Base-by-base conservation (phyloP, 306 rosid species). In the Vicia faba region DNA sequence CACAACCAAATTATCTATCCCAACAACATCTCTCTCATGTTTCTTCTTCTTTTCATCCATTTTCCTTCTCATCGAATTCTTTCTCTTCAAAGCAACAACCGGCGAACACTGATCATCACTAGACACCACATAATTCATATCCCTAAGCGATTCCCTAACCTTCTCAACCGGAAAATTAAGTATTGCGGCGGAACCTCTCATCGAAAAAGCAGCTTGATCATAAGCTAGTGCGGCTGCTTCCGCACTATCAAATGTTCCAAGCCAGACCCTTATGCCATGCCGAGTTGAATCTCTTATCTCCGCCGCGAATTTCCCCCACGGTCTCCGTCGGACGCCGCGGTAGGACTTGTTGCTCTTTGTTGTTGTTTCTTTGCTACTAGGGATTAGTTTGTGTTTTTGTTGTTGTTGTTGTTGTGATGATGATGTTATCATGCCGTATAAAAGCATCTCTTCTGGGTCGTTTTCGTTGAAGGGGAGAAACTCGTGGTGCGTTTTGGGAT, bases 231-330 rank as follows among this genome's bases (percentile, higher is more conserved):
- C 99, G 0, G 99, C 99, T 0, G 86, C 97, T 55, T 93, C 99
- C 0, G 99, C 97, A 45, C 91, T 93, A n/a, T 93, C 99, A 38
- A 93, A 93, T 54, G 99, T 93, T 10, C 99, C 99, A 15, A 93
- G 79, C 99, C 99, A 93, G 0, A 93, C 99, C 77, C 99, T 82
- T 16, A 84, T 64, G 5, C 99, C 97, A 3, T 73, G 81, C 13
- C 74, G 75, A 0, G 65, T 75, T 0, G 19, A 88, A 80, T 93
- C 93, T 55, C 98, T 83, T 68, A 93, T 93, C 65, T 93, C 98
- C 0, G 98, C 98, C 1, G 98, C 98, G 16, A 86, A 93, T 53
- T 93, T 93, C 2, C 98, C 98, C 98, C 98, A 93, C 2, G 98
- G 98, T 13, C 98, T 63, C 49, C 80, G 18, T 55, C 98, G 69